Evolutionary conservation across 1,284 basidiomycete species (phyloP), one percentile per base, ranked within the genome.

Genomic region (Malassezia furfur): DNA sequence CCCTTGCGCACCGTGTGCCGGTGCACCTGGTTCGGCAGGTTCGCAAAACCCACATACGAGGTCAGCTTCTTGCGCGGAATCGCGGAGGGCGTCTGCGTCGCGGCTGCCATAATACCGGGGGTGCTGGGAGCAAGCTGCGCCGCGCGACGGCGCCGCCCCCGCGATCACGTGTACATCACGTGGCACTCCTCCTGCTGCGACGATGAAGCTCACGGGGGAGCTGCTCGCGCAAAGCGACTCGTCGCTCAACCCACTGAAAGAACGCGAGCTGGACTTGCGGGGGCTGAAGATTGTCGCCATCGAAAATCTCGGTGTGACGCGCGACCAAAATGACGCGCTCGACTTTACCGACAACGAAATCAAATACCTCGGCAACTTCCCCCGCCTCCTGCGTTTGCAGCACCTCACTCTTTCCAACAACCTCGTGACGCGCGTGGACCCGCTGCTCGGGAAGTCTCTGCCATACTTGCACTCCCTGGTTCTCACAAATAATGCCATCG

Each of bases 221-320:
- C 83, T 93, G 64, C 81, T 91, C 62, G 83, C 82, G 19, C 83
- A 86, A 74, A 83, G 83, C 44, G 78, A 81, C 50, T 87, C 87
- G 54, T 82, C 84, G 59, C 80, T 94, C 63, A 96, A 93, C 74
- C 84, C 91, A 31, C 77, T 91, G 54, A 91, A 90, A 77, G 91
- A 99, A 76, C 83, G 94, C 56, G 88, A 96, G 78, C 82, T 98
- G 58, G 72, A 71, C 49, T 44, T 63, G 35, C 58, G 65, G 37
- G 66, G 66, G 19, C 87, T 89, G 77, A 93, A 91, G 82, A 96
- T 98, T 71, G 90, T 91, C 43, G 84, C 88, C 50, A 98, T 99
- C 74, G 94, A 99, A 84, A 98, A 99, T 80, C 81, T 99, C 67
- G 94, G 91, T 79, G 90, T 96, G 71, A 94, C 88, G 77, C 88